Percentiles rank a stretch among this genome's conserved stretches.
Evolutionary conservation across 495 filamentous ascomycete species (phyloP).

Genomic region (Clohesyomyces aquaticus): DNA sequence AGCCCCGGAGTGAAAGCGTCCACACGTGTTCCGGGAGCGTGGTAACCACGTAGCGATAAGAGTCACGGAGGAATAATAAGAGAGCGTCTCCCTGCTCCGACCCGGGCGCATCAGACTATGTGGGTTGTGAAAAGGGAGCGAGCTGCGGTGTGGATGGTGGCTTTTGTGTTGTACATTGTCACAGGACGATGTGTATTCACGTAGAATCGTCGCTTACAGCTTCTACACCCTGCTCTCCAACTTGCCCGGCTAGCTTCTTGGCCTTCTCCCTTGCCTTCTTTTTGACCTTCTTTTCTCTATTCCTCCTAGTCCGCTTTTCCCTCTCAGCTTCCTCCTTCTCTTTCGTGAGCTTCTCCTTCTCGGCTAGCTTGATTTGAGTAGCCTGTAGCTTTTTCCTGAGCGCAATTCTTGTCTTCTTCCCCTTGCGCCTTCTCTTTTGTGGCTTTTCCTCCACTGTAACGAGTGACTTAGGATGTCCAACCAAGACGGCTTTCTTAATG

Average conservation of each 20-base stretch:
- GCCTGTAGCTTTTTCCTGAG: conserved; percentile 55
- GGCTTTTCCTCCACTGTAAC: conserved; percentile 21
- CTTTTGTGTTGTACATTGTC: not conserved
- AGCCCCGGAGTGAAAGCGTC: no score
- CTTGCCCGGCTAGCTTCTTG: conserved; percentile 23
- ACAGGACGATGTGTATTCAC: not conserved
- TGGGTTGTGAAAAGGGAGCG: no score
- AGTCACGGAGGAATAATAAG: not conserved
- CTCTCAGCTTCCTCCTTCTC: conserved; percentile 27
- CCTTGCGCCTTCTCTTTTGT: conserved; percentile 51
- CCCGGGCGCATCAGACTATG: no score
- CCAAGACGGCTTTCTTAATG: conserved; percentile 21
- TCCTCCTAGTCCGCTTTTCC: conserved; percentile 38
- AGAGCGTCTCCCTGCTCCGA: no score
- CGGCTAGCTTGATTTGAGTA: conserved; percentile 54
- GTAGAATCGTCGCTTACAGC: conserved; percentile 2
- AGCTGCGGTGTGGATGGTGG: no score
- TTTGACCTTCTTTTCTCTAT: conserved; percentile 37
- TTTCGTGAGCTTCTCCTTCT: conserved; percentile 25
- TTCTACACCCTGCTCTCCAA: not conserved
- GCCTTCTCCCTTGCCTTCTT: conserved; percentile 35
- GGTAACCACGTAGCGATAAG: not conserved
- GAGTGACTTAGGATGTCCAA: conserved; percentile 1
- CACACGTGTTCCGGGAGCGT: not conserved
- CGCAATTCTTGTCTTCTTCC: conserved; percentile 59